phyloP scores from a whole-genome alignment of 257 asterid genomes.

The Scutellaria baicalensis region DNA sequence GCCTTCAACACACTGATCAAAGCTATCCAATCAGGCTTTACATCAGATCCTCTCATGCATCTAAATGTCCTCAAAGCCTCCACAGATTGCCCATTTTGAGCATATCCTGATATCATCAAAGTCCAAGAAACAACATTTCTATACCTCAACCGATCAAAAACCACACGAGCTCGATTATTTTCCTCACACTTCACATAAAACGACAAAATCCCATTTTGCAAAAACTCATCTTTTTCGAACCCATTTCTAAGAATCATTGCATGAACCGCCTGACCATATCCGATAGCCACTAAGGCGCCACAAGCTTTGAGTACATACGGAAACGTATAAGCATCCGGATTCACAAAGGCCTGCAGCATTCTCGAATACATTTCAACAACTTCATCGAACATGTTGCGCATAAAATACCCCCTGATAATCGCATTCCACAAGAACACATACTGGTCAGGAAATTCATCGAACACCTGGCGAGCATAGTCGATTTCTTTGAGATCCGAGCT shows the following conservation, averaged over 20 bases:
- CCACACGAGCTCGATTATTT: slow-evolving; percentile 23
- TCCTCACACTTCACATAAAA: slow-evolving; percentile 45
- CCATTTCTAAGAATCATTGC: slow-evolving; percentile 49
- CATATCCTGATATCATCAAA: slow-evolving; percentile 49
- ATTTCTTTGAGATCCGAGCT: slow-evolving; percentile 37
- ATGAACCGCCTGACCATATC: slow-evolving; percentile 46
- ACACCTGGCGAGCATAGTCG: slow-evolving; percentile 50
- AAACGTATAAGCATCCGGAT: slow-evolving; percentile 52
- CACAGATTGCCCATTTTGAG: slow-evolving; percentile 36
- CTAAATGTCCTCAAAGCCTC: slow-evolving; percentile 46
- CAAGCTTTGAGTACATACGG: slow-evolving; percentile 59
- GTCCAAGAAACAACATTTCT: slow-evolving; percentile 58
- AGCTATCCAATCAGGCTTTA: slow-evolving; percentile 48
- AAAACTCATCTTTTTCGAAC: slow-evolving; percentile 32
- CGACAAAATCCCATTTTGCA: slow-evolving; percentile 51
- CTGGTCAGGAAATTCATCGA: slow-evolving; percentile 49
- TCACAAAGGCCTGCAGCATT: slow-evolving; percentile 41
- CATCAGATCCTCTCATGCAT: slow-evolving; percentile 39
- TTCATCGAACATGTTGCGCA: slow-evolving; percentile 25
- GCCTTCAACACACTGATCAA: slow-evolving; percentile 53
- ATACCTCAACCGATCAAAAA: slow-evolving; percentile 30
- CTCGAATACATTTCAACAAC: slow-evolving; percentile 41
- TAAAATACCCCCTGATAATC: slow-evolving; percentile 55
- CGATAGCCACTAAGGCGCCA: slow-evolving; percentile 27
- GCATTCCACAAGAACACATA: slow-evolving; percentile 65